Conservation (phyloP, 495 filamentous ascomycete genomes). For the Xeromyces bisporus region DNA sequence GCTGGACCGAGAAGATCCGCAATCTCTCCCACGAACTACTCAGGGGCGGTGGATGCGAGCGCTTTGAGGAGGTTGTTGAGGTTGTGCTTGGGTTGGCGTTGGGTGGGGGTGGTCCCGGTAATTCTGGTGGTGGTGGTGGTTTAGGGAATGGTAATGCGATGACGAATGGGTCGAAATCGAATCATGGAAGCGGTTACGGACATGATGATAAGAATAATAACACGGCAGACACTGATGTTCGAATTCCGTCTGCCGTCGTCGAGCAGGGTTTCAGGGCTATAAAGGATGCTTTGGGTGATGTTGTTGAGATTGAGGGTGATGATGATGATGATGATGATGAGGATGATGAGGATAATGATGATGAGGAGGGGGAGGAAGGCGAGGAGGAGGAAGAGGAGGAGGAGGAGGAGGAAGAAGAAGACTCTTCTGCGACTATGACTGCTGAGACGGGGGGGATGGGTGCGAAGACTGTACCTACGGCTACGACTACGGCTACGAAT, state of each 20-base stretch:
- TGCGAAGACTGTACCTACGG: too few relatives aligned
- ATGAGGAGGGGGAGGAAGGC: constrained; percentile 12
- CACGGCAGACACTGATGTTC: constrained; percentile 24
- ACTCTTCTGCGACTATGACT: not conserved
- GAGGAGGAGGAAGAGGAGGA: too few relatives aligned
- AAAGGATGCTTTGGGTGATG: constrained; percentile 31
- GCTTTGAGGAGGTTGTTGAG: constrained; percentile 30
- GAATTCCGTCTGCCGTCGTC: constrained; percentile 24
- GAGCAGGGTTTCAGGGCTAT: constrained; percentile 29
- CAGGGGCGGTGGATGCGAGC: constrained; percentile 29
- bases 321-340: constrained; percentile 18
- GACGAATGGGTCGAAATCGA: not conserved
- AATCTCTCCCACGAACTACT: constrained; percentile 25
- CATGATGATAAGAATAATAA: constrained; percentile 2
- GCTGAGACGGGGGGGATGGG: too few relatives aligned
- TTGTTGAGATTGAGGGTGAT: constrained; percentile 31
- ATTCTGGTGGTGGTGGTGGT: not conserved
- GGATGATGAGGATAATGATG: not conserved
- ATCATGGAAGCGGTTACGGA: not conserved
- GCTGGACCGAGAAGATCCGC: constrained; percentile 29
- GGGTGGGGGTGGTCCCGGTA: constrained; percentile 17
- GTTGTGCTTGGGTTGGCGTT: constrained; percentile 27
- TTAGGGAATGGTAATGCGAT: constrained; percentile 1
- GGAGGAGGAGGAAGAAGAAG: too few relatives aligned
- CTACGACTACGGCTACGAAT: not conserved